These are phyloP conservation scores for Fusarium azukiicola DNA, from an alignment of 2,329 filamentous ascomycete species.

Conservation along the genomic window DNA sequence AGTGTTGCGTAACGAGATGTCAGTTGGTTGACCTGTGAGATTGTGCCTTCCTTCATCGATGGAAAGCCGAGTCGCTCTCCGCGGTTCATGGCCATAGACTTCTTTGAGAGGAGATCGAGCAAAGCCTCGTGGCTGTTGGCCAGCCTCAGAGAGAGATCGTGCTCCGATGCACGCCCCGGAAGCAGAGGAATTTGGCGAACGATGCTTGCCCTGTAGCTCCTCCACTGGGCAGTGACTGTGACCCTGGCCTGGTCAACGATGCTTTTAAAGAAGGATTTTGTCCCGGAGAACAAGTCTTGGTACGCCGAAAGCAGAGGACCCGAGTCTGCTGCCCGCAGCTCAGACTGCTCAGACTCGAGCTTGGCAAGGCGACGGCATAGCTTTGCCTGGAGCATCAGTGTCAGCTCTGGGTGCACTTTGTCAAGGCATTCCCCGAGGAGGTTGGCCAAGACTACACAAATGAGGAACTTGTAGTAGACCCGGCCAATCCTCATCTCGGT, in stretches of 20 bases:
- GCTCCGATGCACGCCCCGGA: constrained; percentile 58
- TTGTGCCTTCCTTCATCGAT: constrained; percentile 28
- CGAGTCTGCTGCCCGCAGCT: not conserved
- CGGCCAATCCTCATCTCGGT: constrained; percentile 52
- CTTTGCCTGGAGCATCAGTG: constrained; percentile 66
- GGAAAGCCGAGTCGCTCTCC: not conserved
- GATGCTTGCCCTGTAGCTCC: constrained; percentile 61
- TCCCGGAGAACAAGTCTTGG: constrained; percentile 22
- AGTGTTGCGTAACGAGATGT: constrained; percentile 22
- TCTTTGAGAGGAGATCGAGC: constrained; percentile 30
- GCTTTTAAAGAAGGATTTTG: not conserved
- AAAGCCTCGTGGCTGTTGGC: constrained; percentile 60
- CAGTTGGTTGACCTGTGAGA: constrained; percentile 36
- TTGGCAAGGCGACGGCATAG: constrained; percentile 79
- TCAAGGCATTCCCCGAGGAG: constrained; percentile 66
- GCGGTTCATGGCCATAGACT: constrained; percentile 47
- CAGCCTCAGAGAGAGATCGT: constrained; percentile 62
- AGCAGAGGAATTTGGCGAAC: constrained; percentile 67
- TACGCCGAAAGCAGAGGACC: constrained; percentile 7
- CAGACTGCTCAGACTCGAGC: constrained; percentile 62
- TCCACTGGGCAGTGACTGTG: constrained; percentile 63
- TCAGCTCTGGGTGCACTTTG: constrained; percentile 41
- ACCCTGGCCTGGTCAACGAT: constrained; percentile 40
- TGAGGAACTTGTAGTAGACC: constrained; percentile 77
- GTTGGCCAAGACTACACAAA: constrained; percentile 70